Percentiles rank a stretch among this genome's conserved stretches.
These are phyloP conservation scores for Termitomyces sp. DNA, from an alignment of 768 basidiomycete species.

Conservation along the genomic window DNA sequence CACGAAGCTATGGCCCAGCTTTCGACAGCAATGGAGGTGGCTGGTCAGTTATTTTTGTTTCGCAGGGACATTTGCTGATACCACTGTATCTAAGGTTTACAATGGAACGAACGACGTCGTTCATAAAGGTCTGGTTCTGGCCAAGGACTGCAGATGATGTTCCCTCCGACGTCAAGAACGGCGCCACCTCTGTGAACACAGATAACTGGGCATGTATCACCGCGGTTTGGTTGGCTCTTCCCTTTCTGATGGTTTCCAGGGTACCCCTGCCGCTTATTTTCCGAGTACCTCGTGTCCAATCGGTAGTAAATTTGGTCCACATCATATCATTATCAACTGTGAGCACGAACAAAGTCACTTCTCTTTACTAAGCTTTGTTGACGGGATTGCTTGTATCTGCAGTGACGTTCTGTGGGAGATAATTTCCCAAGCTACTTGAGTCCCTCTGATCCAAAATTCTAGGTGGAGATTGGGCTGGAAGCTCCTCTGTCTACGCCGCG, in stretches of 20 bases:
- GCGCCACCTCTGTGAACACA: slow-evolving; percentile 39
- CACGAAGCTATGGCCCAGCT: slow-evolving; percentile 48
- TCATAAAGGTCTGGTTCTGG: slow-evolving; percentile 75
- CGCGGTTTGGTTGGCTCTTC: neutral
- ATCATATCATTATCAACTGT: slow-evolving; percentile 65
- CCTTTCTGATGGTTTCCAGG: slow-evolving; percentile 26
- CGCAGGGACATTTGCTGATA: neutral
- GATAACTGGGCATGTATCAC: slow-evolving; percentile 42
- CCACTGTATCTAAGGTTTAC: slow-evolving; percentile 42
- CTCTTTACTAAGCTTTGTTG: neutral
- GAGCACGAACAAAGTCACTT: slow-evolving; percentile 9
- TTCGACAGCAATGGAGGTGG: slow-evolving; percentile 62
- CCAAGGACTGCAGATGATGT: slow-evolving; percentile 36
- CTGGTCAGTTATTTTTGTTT: slow-evolving; percentile 33
- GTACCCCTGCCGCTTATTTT: slow-evolving; percentile 57
- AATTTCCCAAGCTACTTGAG: neutral
- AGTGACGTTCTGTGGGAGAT: slow-evolving; percentile 57
- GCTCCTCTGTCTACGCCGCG: slow-evolving; percentile 26
- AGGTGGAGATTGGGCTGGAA: slow-evolving; percentile 61
- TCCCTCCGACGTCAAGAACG: slow-evolving; percentile 42
- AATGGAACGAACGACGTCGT: slow-evolving; percentile 49
- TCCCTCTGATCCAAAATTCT: neutral
- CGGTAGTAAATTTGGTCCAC: slow-evolving; percentile 42
- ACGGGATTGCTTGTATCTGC: neutral
- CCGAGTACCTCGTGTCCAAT: slow-evolving; percentile 58